Evolutionary conservation across 73 alveolate species (phyloP).

Genomic region (Tetrahymena borealis): DNA sequence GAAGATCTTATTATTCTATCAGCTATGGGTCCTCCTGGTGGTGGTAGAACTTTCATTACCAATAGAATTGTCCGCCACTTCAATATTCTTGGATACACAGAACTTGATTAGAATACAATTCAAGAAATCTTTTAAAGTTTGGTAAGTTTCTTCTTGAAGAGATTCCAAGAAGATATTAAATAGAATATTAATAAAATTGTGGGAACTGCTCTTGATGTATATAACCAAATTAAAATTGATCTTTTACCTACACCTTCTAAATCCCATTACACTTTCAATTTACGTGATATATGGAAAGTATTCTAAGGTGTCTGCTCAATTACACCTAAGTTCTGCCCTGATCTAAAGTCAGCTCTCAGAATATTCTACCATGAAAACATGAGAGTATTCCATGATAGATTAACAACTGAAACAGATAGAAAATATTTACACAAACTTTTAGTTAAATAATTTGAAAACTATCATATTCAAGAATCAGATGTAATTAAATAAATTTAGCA

Average conservation of each 20-base stretch:
- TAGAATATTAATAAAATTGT: conserved; percentile 42
- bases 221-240: conserved; percentile 81
- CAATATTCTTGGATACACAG: conserved; percentile 87
- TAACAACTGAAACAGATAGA: conserved; percentile 87
- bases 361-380: conserved; percentile 98
- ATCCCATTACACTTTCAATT: conserved; percentile 98
- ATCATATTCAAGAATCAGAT: conserved; percentile 48
- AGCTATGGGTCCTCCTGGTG: conserved; percentile 96
- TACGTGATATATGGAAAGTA: conserved; percentile 95
- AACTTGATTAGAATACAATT: conserved; percentile 83
- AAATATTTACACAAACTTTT: conserved; percentile 52
- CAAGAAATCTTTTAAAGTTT: conserved; percentile 75
- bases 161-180: conserved; percentile 65
- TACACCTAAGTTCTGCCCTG: conserved; percentile 16
- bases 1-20: conserved; percentile 77
- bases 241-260: conserved; percentile 99
- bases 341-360: conserved; percentile 68
- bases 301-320: conserved; percentile 56
- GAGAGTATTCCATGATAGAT: conserved; percentile 93
- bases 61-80: conserved; percentile 97
- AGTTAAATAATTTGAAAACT: conserved; percentile 55
- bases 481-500: conserved; percentile 58
- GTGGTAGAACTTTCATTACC: conserved; percentile 90
- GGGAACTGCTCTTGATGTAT: conserved; percentile 69
- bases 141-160: conserved; percentile 14